phyloP scores from a whole-genome alignment of 495 filamentous ascomycete species.

The Hyaloscypha bicolor region DNA sequence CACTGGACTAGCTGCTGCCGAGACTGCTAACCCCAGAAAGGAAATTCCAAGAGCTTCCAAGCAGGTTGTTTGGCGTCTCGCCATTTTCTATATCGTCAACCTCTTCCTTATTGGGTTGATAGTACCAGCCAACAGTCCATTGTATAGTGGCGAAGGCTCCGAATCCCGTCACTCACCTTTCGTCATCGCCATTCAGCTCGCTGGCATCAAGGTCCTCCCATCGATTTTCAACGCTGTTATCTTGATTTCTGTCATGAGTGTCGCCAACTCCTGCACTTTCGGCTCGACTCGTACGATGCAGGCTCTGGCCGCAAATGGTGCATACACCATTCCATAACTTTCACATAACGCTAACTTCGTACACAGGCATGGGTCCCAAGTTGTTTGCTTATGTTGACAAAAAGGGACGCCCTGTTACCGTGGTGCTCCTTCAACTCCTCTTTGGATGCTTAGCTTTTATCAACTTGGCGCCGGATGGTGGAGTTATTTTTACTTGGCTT shows the following conservation, averaged over 20 bases:
- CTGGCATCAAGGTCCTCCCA: constrained; percentile 64
- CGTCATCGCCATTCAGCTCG: constrained; percentile 65
- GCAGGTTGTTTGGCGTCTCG: constrained; percentile 83
- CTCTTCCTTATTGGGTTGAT: constrained; percentile 64
- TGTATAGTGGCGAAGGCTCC: constrained; percentile 60
- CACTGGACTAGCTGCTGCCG: constrained; percentile 85
- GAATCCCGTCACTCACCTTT: constrained; percentile 65
- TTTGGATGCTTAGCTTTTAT: constrained; percentile 59
- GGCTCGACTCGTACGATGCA: constrained; percentile 67
- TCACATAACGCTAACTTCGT: constrained; percentile 46
- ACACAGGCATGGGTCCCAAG: constrained; percentile 58
- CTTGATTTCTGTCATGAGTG: constrained; percentile 57
- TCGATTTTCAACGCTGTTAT: constrained; percentile 74
- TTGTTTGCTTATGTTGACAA: constrained; percentile 60
- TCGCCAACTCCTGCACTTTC: constrained; percentile 65
- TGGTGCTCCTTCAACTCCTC: constrained; percentile 50
- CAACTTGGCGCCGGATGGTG: constrained; percentile 45
- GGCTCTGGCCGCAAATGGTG: constrained; percentile 64
- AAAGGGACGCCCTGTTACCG: constrained; percentile 57
- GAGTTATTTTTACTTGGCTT: constrained; percentile 65
- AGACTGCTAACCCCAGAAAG: constrained; percentile 77
- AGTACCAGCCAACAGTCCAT: constrained; percentile 37
- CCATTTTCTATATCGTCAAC: constrained; percentile 77
- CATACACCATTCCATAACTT: constrained; percentile 42
- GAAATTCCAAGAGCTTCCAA: constrained; percentile 78